Evolutionary conservation across 1,139 yeast species (phyloP).

Genomic region (Scheffersomyces insectosa): DNA sequence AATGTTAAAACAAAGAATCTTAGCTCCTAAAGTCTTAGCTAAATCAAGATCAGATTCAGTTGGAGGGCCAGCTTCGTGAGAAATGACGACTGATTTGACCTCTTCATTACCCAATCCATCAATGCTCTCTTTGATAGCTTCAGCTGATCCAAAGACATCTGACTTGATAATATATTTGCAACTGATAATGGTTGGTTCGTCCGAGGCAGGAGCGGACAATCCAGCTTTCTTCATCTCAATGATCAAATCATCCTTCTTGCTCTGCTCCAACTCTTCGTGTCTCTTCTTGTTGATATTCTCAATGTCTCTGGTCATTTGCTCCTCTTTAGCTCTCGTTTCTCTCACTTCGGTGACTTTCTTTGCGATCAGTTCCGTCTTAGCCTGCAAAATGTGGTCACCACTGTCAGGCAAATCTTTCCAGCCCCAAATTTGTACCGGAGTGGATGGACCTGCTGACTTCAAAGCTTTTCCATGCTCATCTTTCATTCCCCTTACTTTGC

Average conservation of each 20-base stretch:
- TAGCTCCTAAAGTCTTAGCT: slow-evolving; percentile 75
- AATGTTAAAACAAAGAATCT: slow-evolving; percentile 77
- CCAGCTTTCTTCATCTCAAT: slow-evolving; percentile 61
- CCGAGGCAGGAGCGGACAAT: slow-evolving; percentile 44
- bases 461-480: slow-evolving; percentile 71
- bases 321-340: slow-evolving; percentile 52
- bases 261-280: slow-evolving; percentile 45
- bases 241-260: slow-evolving; percentile 51
- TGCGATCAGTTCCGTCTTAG: slow-evolving; percentile 70
- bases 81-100: slow-evolving; percentile 66
- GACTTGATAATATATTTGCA: slow-evolving; percentile 77
- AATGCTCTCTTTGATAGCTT: slow-evolving; percentile 71
- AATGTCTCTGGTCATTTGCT: slow-evolving; percentile 65
- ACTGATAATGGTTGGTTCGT: slow-evolving; percentile 27
- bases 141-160: slow-evolving; percentile 78
- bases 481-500: slow-evolving; percentile 80
- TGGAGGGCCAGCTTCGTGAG: slow-evolving; percentile 82
- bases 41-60: slow-evolving; percentile 80
- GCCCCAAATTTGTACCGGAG: slow-evolving; percentile 90
- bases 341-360: slow-evolving; percentile 74
- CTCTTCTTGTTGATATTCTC: slow-evolving; percentile 67
- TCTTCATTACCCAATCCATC: slow-evolving; percentile 83
- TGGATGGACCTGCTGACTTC: slow-evolving; percentile 78
- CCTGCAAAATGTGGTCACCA: slow-evolving; percentile 83
- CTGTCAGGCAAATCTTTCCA: slow-evolving; percentile 95